Evolutionary conservation across 805 yeast species (phyloP).

Genomic region (Millerozyma acaciae): DNA sequence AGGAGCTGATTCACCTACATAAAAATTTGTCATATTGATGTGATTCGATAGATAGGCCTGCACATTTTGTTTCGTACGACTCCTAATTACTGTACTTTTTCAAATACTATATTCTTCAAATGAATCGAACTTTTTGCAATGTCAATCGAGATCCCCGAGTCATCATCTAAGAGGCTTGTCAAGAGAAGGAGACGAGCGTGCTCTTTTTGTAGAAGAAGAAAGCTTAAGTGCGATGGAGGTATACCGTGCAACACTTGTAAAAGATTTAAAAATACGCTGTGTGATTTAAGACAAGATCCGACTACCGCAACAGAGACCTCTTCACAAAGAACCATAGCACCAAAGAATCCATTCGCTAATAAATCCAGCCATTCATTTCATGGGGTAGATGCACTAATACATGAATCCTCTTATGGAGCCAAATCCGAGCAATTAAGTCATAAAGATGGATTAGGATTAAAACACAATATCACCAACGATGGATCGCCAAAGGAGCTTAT

Average conservation of each 20-base stretch:
- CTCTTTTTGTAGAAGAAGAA: slow-evolving; percentile 11
- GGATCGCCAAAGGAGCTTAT: not conserved
- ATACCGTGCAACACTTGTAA: slow-evolving; percentile 26
- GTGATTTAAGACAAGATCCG: not conserved
- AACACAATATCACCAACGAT: not conserved
- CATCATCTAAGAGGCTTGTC: not conserved
- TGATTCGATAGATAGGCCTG: not conserved
- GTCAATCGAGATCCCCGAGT: not conserved
- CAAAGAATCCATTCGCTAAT: not conserved
- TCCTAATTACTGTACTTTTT: not conserved
- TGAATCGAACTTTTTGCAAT: not conserved
- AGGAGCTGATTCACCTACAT: too few relatives aligned
- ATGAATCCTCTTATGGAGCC: too few relatives aligned
- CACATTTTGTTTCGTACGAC: not conserved
- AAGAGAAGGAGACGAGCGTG: slow-evolving; percentile 1
- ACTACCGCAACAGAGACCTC: too few relatives aligned
- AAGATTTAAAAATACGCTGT: slow-evolving; percentile 5
- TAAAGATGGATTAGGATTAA: not conserved
- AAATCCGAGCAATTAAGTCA: too few relatives aligned
- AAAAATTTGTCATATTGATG: not conserved
- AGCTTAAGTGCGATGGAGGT: slow-evolving; percentile 24
- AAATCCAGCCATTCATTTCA: not conserved
- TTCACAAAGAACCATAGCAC: not conserved
- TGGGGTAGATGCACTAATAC: not conserved
- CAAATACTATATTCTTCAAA: not conserved